Base-by-base conservation (phyloP, 495 filamentous ascomycete species). In the Aspergillus wentii region DNA sequence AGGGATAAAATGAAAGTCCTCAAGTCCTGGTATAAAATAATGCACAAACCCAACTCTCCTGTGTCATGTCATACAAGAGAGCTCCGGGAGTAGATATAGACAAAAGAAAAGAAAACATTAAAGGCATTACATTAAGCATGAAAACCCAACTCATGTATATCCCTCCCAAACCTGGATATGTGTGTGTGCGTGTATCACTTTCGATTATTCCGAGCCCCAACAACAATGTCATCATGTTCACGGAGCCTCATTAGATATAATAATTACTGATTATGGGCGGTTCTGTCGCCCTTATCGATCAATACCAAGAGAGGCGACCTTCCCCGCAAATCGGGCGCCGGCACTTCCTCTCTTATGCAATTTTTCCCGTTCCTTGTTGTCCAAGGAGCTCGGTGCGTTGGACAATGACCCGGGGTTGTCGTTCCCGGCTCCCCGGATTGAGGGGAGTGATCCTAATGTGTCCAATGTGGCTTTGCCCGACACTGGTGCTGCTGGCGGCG, bases 291-390 rank as follows among this genome's bases (percentile, higher is more conserved):
- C 22, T 57, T 47, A 65, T 46, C 64, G 63, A 42, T 72, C 68
- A 37, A 65, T 64, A 18, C 62, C 66, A 26, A 69, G 51, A 13
- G 68, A 69, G 23, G 68, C 64, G 29, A 72, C 66, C 33, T 72
- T 72, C 5, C 68, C 69, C 7, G 68, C 62, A 37, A 76, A 65
- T 37, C 69, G 49, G 3, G 68, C 66, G 21, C 69, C 72, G n/a
- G 66, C 66, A 31, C 68, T 72, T 16, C 62, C 68, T 49, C 68
- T 56, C 46, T 76, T 76, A 33, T 72, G 69, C 28, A 76, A 44
- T 38, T 69, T 76, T 46, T 73, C 67, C 35, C 63, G 60, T 29
- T 74, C 68, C 40, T 59, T 70, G 25, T 40, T 55, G 15, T 67
- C 64, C 28, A 60, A 40, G 14, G 59, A 46, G 26, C 55, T 54